Conservation (phyloP, 177 flowering plant genomes). For the Vitis hybrid region DNA sequence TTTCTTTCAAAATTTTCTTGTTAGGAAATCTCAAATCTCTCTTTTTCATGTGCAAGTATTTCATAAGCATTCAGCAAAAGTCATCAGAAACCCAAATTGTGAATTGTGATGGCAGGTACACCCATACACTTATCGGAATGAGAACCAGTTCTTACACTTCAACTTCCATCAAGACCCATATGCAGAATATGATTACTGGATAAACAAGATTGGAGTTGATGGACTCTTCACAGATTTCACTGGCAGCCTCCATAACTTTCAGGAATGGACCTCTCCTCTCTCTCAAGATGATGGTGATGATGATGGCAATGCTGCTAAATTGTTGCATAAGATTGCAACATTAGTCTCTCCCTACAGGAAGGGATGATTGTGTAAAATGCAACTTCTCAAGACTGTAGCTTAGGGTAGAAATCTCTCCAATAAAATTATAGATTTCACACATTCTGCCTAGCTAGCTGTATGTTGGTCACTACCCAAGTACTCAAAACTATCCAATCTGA, state of each 20-base stretch:
- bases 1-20: too few species aligned
- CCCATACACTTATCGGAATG: slow-evolving; percentile 88
- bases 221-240: slow-evolving; percentile 98
- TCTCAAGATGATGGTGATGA: slow-evolving; percentile 12
- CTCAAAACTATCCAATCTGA: too few species aligned
- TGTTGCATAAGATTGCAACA: slow-evolving; percentile 28
- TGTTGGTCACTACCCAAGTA: too few species aligned
- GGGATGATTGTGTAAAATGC: too few species aligned
- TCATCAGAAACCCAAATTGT: too few species aligned
- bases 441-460: too few species aligned
- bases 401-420: too few species aligned
- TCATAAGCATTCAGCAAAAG: too few species aligned
- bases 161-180: slow-evolving; percentile 85
- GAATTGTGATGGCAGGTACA: slow-evolving; percentile 62
- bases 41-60: neutral
- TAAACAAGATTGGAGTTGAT: slow-evolving; percentile 79
- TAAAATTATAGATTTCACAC: too few species aligned
- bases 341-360: too few species aligned
- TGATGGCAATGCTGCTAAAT: slow-evolving; percentile 22
- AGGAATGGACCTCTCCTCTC: slow-evolving; percentile 59
- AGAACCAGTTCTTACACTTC: slow-evolving; percentile 62
- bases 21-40: too few species aligned
- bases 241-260: slow-evolving; percentile 80
- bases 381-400: too few species aligned
- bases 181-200: slow-evolving; percentile 79